A percentile compares a stretch with the other conserved stretches of the same genome.
phyloP scores from a whole-genome alignment of 768 basidiomycete species.

The Amanita molliuscula region DNA sequence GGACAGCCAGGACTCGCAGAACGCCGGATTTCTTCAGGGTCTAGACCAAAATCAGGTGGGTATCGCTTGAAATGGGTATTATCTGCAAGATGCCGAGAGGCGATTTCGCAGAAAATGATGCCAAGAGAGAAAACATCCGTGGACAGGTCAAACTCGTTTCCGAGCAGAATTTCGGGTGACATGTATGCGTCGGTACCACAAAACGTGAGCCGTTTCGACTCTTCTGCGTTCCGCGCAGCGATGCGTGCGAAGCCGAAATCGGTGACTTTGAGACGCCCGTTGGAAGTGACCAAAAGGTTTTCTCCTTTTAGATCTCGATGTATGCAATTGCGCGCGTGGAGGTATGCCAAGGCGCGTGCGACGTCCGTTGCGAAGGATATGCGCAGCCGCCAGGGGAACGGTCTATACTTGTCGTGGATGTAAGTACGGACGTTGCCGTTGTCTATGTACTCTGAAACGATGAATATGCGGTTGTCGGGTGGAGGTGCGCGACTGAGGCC shows the following conservation, averaged over 20 bases:
- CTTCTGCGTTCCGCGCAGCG: slow-evolving; percentile 85
- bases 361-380: slow-evolving; percentile 95
- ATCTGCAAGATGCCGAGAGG: slow-evolving; percentile 77
- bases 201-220: slow-evolving; percentile 76
- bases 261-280: slow-evolving; percentile 94
- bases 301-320: slow-evolving; percentile 94
- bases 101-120: slow-evolving; percentile 88
- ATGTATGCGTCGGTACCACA: slow-evolving; percentile 92
- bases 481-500: slow-evolving; percentile 76
- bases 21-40: slow-evolving; percentile 57
- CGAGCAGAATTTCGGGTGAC: slow-evolving; percentile 91
- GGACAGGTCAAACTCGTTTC: slow-evolving; percentile 85
- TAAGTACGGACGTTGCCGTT: slow-evolving; percentile 86
- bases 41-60: slow-evolving; percentile 73
- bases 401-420: slow-evolving; percentile 75
- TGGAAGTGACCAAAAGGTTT: slow-evolving; percentile 90
- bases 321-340: slow-evolving; percentile 87
- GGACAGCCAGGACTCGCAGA: slow-evolving; percentile 73
- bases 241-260: slow-evolving; percentile 98
- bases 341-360: slow-evolving; percentile 89
- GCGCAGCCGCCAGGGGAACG: slow-evolving; percentile 89
- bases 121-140: slow-evolving; percentile 95
- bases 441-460: slow-evolving; percentile 92
- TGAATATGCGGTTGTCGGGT: slow-evolving; percentile 80
- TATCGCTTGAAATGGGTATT: slow-evolving; percentile 67